These are phyloP conservation scores for Thielaviopsis populi DNA, from an alignment of 2,329 filamentous ascomycete species.

Conservation along the genomic window DNA sequence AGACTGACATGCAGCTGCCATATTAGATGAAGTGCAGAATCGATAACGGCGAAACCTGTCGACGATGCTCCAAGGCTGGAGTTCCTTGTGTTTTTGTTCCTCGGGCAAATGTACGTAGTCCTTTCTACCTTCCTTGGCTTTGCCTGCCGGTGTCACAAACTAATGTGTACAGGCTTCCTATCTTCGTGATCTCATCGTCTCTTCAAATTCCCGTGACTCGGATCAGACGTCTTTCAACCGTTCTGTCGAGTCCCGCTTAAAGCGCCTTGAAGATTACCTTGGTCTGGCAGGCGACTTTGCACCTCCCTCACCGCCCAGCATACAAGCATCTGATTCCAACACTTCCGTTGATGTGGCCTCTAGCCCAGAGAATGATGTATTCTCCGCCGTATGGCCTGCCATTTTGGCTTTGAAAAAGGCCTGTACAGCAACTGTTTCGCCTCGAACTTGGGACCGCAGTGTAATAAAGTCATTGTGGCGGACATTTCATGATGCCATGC, in stretches of 20 bases:
- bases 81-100: slow-evolving; percentile 29
- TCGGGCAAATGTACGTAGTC: slow-evolving; percentile 25
- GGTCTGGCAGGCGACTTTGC: slow-evolving; percentile 19
- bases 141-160: neutral
- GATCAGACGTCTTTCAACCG: slow-evolving; percentile 16
- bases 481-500: slow-evolving; percentile 31
- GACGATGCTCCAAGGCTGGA: slow-evolving; percentile 24
- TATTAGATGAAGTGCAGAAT: slow-evolving; percentile 27
- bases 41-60: slow-evolving; percentile 24
- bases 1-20: slow-evolving; percentile 18
- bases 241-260: slow-evolving; percentile 18
- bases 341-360: neutral
- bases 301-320: slow-evolving; percentile 16
- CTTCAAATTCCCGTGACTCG: slow-evolving; percentile 17
- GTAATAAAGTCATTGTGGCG: slow-evolving; percentile 26
- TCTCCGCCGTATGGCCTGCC: slow-evolving; percentile 23
- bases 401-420: slow-evolving; percentile 21
- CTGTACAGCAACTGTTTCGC: slow-evolving; percentile 20
- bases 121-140: neutral
- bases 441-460: slow-evolving; percentile 23
- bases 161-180: slow-evolving; percentile 14
- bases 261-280: slow-evolving; percentile 21
- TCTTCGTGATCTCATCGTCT: slow-evolving; percentile 14
- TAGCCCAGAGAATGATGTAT: slow-evolving; percentile 11
- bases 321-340: neutral